Evolutionary conservation across 2,329 filamentous ascomycete genomes (phyloP), one percentile per base, ranked within the genome.

Genomic region (Pezicula rhizophila): DNA sequence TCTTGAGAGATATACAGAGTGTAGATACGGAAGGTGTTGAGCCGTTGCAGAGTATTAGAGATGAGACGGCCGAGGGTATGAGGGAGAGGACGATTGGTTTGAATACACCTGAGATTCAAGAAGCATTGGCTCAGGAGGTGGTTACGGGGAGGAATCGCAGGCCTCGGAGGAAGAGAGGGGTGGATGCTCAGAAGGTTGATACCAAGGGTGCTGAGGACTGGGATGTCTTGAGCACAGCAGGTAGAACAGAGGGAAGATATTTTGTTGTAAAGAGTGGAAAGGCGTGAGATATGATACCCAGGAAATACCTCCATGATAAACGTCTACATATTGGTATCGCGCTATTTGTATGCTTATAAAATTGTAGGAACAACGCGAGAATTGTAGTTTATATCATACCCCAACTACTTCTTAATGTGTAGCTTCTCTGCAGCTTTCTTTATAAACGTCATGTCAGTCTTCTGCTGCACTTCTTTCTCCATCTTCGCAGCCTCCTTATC

Each of bases 1-100:
- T 99, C 63, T 90, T 97, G n/a, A 83, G 80, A 52, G 81, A 89
- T 53, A 83, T 97, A 17, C 91, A 95, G 62, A 72, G 76, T 40
- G 84, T 96, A 43, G 79, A 95, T 65, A 91, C 89, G 0, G 69
- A 74, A 0, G 82, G 78, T 3, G 74, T 96, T 0, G 75, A 82
- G 48, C 91, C 93, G 0, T 69, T 99, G 39, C 76, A 80, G 45
- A 84, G 85, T 40, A 85, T 97, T 49, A 81, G 89, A 46, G 92
- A 97, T 64, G 91, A 93, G 70, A 87, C 87, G 1, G 58, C 63
- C 2, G 66, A 67, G 11, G 80, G 78, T 0, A 60, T 77, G 23
- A 63, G 69, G 34, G 80, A 82, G 53, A 75, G 76, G 41, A 79
- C 79, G 4, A 73, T 90, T 45, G 77, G 75, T 0, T 55, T 88